Percentiles rank a stretch among this genome's conserved stretches.
Conservation (phyloP, 116 monocot species). For the Phalaenopsis hybrid region DNA sequence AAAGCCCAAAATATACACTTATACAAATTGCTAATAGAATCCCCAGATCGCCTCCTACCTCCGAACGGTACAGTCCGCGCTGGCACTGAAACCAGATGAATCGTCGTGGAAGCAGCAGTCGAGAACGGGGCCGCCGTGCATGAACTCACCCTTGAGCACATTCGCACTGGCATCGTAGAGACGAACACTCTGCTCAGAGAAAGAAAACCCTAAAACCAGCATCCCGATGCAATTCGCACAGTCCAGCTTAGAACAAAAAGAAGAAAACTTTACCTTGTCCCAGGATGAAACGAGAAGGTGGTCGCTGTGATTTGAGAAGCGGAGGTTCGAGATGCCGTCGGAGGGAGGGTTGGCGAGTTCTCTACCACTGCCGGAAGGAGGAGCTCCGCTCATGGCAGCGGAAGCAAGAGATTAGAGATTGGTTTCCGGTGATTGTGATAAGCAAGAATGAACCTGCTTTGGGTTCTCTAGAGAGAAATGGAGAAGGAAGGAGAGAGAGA, state of each 20-base stretch:
- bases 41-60: slow-evolving; percentile 35
- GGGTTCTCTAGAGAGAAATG: background rate
- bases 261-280: slow-evolving; percentile 56
- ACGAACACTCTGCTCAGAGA: slow-evolving; percentile 55
- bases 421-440: background rate
- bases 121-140: slow-evolving; percentile 73
- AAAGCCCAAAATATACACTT: background rate
- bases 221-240: background rate
- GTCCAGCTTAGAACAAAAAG: slow-evolving; percentile 14
- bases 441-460: background rate
- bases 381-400: slow-evolving; percentile 38
- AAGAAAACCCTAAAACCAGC: background rate
- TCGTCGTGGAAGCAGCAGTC: slow-evolving; percentile 99
- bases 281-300: slow-evolving; percentile 96
- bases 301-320: slow-evolving; percentile 97
- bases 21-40: background rate
- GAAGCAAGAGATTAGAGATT: background rate
- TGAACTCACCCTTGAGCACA: slow-evolving; percentile 78
- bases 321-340: slow-evolving; percentile 93
- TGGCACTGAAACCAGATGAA: slow-evolving; percentile 83
- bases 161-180: slow-evolving; percentile 81
- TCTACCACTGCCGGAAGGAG: slow-evolving; percentile 35
- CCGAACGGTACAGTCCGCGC: slow-evolving; percentile 69
- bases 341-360: slow-evolving; percentile 76
- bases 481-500: background rate